Base-by-base conservation (phyloP, 2,329 filamentous ascomycete genomes). In the Paecilomyces niveus region DNA sequence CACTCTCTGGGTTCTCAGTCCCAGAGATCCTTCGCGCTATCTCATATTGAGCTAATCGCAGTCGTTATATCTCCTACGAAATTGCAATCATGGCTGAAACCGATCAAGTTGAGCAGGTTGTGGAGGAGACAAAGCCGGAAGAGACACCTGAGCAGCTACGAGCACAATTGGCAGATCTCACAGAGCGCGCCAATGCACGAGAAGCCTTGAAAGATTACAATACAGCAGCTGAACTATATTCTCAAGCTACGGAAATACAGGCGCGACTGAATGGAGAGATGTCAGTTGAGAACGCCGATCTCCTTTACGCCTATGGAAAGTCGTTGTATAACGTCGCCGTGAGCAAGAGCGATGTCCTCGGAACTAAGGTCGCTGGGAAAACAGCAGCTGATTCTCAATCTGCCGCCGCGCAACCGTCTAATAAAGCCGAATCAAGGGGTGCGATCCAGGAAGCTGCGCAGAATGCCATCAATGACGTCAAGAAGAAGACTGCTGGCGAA, bases 251-350 rank as follows among this genome's bases (percentile, higher is more conserved):
- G 58, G 90, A 95, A 73, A 83, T 97, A 61, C 94, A 99, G 76
- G 90, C 90, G 59, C 85, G 90, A 72, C 81, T 97, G 72, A 94
- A 97, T 73, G 94, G 93, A 73, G 94, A 97, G 76, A 89, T 95
- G 82, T 86, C 86, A 15, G 86, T 90, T 3, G 87, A 91, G 59
- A 99, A 99, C 68, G 93, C 92, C 55, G 93, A 97, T 72, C 85
- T 99, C 53, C 85, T 97, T 21, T 99, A 96, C 74, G 85, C 92
- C 63, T 99, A 99, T 75, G 94, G 94, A 13, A 90, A 93, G 71
- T 91, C 91, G 58, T 80, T 99, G 21, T 97, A 96, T 81, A 92
- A 92, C 73, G 89, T 97, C 60, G 94, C 92, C 31, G 89, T 97
- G 72, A 88, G 86, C 73, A 96, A 96, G 75, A 97, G 92, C 71